Evolutionary conservation across 2,329 filamentous ascomycete genomes (phyloP), one percentile per base, ranked within the genome.

Genomic region (Alternaria rosae): DNA sequence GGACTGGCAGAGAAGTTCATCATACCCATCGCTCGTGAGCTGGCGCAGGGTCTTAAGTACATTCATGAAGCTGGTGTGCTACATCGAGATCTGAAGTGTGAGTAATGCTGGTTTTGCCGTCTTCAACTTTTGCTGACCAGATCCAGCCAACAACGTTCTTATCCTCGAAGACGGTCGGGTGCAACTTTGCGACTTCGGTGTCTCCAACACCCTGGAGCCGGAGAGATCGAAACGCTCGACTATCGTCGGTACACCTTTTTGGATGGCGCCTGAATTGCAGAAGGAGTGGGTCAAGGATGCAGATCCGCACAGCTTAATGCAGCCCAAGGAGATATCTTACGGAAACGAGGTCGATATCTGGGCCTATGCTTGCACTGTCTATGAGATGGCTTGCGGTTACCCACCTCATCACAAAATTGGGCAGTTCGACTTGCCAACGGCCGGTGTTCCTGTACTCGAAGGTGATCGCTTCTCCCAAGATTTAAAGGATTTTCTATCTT

Each of bases 151-250:
- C 67, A 95, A 95, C 72, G 89, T 95, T 30, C 85, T 94, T 57
- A 88, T 95, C 64, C 91, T 89, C 6, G 92, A 94, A 78, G 85
- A 88, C 35, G 92, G 92, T 25, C 83, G 87, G 26, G 90, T 95
- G 8, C 92, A 95, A 76, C 85, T 95, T 32, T 93, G 92, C 74
- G 92, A 95, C 75, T 95, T 95, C 77, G 92, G 92, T 66, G 91
- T 95, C 50, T 91, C 92, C 28, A 91, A 91, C 45, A 87, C 92
- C 48, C 87, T 94, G 59, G 91, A 94, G 75, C 90, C 85, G 43
- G 90, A 91, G 68, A 85, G 89, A 57, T 89, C 91, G 70, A 95
- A 95, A 79, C 85, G 92, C 55, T 90, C 90, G 5, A 94, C 92
- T 1, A 90, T 94, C 51, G 91, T 94, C 58, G 92, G 92, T 21